These are phyloP conservation scores for Hypoxylon cercidicola DNA, from an alignment of 495 filamentous ascomycete genomes.

Conservation along the genomic window DNA sequence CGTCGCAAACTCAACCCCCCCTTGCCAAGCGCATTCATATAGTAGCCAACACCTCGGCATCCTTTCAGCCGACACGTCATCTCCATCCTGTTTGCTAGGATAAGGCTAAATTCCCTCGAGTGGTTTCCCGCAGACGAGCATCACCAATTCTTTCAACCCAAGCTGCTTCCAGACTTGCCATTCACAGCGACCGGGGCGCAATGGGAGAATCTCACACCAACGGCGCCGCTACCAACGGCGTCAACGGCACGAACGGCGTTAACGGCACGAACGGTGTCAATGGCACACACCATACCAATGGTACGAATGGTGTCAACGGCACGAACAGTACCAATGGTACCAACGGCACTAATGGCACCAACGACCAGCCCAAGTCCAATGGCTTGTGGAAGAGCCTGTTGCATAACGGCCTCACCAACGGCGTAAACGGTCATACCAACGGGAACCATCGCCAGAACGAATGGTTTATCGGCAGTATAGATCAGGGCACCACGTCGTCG, in stretches of 20 bases:
- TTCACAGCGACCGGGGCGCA: constrained; percentile 12
- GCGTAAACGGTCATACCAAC: neutral
- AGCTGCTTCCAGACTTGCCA: constrained; percentile 12
- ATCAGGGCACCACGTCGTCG: constrained; percentile 93
- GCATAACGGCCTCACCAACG: constrained; percentile 8
- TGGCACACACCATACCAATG: no score
- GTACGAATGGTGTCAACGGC: no score
- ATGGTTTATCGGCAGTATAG: constrained; percentile 72
- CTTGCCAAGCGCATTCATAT: constrained; percentile 14
- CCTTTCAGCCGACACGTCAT: constrained; percentile 30
- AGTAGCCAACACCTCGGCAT: constrained; percentile 17
- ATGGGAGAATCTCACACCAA: constrained; percentile 35
- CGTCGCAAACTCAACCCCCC: constrained; percentile 25
- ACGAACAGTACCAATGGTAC: constrained; percentile 17
- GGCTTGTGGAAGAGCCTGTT: constrained; percentile 2
- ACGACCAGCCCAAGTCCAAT: constrained; percentile 12
- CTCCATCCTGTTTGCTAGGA: constrained; percentile 41
- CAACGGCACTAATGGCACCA: constrained; percentile 25
- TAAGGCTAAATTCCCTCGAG: constrained; percentile 42
- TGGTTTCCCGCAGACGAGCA: constrained; percentile 20
- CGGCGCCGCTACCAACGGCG: constrained; percentile 11
- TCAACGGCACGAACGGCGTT: neutral
- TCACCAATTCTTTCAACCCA: neutral
- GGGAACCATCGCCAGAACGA: constrained; percentile 10
- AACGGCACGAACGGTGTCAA: constrained; percentile 24